phyloP scores from a whole-genome alignment of 192 early-diverging fungal species.

The Coemansia sp. region DNA sequence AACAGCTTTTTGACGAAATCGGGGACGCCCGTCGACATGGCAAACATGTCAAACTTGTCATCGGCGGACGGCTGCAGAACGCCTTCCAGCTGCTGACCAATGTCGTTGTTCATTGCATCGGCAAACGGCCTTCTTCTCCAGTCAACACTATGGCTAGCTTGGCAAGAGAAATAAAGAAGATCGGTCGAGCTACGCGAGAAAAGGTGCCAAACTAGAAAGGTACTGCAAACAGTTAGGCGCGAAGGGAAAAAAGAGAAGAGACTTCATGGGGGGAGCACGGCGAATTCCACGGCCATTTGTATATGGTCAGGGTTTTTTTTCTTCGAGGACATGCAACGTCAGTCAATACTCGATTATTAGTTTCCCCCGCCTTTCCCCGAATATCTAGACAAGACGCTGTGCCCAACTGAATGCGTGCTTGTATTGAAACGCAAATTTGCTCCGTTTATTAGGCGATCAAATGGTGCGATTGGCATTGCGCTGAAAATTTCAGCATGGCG shows the following conservation, averaged over 20 bases:
- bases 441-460: too few species aligned
- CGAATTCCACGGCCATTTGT: slow-evolving; percentile 5
- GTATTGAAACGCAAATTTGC: too few species aligned
- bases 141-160: background rate
- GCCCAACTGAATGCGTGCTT: too few species aligned
- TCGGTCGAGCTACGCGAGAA: too few species aligned
- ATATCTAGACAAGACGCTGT: too few species aligned
- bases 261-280: background rate
- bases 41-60: slow-evolving; percentile 48
- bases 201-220: too few species aligned
- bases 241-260: slow-evolving; percentile 6
- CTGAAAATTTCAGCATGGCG: too few species aligned
- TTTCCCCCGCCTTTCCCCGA: background rate
- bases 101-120: slow-evolving; percentile 34
- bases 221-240: too few species aligned
- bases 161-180: too few species aligned
- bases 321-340: too few species aligned
- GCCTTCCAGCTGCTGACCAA: slow-evolving; percentile 27
- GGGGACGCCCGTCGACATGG: slow-evolving; percentile 50
- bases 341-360: background rate
- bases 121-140: background rate
- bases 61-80: slow-evolving; percentile 32
- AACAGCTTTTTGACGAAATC: slow-evolving; percentile 55
- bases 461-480: too few species aligned
- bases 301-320: too few species aligned